Base-by-base conservation (phyloP, 352 stramenopile species). In the Pythium sukuiense region DNA sequence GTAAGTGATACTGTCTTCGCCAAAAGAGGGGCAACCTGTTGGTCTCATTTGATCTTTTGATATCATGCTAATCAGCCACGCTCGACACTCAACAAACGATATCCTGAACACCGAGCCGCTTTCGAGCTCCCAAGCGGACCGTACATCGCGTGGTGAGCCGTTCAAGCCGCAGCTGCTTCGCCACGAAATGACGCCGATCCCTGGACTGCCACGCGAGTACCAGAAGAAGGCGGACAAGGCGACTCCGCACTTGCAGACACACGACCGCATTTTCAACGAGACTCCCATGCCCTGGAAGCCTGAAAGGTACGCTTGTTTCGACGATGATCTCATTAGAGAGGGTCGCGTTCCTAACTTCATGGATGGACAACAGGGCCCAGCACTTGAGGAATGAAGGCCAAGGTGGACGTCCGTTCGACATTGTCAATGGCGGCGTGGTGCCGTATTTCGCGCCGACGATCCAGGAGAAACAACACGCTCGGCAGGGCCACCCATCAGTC, bases 311-410 rank as follows among this genome's bases (percentile, higher is more conserved):
- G 60, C 48, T 46, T 45, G 5, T 16, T 4, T 4, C 16, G 33
- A 0, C 2, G 48, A 13, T 57, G 12, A 2, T 7, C 41, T 33
- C 2, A 18, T 33, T 54, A 12, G 8, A 55, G 30, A 30, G 45
- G 35, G n/a, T n/a, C 33, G n/a, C 39, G 48, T 60, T 58, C 18
- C 32, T 14, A 18, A 13, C 27, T 7, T 35, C 29, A 27, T 48
- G 37, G 14, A 35, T 59, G 13, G n/a, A n/a, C n/a, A n/a, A 35
- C 53, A 92, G 81, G 45, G 82, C 84, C 20, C 82, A 90, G 67
- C n/a, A 89, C n/a, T 58, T 94, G 20, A 83, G 86, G 20, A 91
- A 94, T 55, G 68, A 92, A 76, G 76, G 77, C 63, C 77, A 80
- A 2, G 81, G 65, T 1, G 86, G 83, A 1, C 80, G 82, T 24